Conservation (phyloP, 2,329 filamentous ascomycete genomes). For the Cryphonectria parasitica region DNA sequence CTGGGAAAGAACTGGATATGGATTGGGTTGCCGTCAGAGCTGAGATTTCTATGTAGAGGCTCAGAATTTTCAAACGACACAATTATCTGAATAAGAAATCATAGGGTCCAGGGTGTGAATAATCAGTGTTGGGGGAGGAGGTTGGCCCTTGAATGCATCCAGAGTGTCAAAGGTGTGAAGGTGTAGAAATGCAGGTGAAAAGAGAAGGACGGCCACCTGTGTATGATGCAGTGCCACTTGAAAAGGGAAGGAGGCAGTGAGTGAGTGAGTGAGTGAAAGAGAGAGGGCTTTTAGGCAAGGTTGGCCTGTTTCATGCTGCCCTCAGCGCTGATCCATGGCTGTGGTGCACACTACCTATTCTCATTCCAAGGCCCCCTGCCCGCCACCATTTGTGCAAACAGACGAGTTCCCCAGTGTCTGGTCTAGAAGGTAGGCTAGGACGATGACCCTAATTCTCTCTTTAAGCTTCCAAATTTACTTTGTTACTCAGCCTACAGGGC, state of each 20-base stretch:
- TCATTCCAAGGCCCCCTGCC: conserved; percentile 3
- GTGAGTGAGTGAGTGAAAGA: too few relatives aligned
- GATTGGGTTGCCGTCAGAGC: neutral
- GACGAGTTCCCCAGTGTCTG: neutral
- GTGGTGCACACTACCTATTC: conserved; percentile 1
- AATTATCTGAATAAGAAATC: neutral
- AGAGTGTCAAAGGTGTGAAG: neutral
- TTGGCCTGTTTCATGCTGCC: conserved; percentile 18
- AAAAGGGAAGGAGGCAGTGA: neutral
- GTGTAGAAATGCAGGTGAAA: neutral
- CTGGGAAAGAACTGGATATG: neutral
- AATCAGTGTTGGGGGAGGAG: neutral
- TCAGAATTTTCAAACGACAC: neutral
- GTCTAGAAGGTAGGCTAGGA: neutral
- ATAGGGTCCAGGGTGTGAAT: too few relatives aligned
- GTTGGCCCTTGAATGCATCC: neutral
- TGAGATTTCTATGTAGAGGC: neutral
- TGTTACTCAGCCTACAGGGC: neutral
- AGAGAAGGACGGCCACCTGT: neutral
- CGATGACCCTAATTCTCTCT: neutral
- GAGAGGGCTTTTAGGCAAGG: neutral
- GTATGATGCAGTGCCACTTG: neutral
- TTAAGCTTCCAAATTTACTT: neutral
- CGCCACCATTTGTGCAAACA: neutral
- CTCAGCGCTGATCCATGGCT: neutral